Conservation (phyloP, 805 yeast species). For the Suhomyces vadensis region DNA sequence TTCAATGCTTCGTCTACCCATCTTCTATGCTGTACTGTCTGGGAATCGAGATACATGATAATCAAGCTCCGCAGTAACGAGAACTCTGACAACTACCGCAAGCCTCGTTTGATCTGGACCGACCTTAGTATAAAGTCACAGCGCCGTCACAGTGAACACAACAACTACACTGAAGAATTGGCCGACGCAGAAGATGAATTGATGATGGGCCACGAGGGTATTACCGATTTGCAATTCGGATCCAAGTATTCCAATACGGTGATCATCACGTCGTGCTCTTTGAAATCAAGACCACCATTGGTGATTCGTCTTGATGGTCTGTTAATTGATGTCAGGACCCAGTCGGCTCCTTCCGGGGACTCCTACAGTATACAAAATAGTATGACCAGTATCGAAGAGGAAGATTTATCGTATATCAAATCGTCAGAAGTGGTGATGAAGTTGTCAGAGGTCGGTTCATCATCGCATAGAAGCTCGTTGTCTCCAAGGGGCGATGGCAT, state of each 20-base stretch:
- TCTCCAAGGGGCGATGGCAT: slow-evolving; percentile 88
- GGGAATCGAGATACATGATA: slow-evolving; percentile 78
- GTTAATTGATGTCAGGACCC: slow-evolving; percentile 41
- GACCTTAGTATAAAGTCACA: slow-evolving; percentile 23
- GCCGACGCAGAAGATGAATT: slow-evolving; percentile 22
- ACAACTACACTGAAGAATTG: slow-evolving; percentile 6
- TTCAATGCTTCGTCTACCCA: slow-evolving; percentile 74
- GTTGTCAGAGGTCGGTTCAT: slow-evolving; percentile 78
- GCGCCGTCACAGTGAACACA: slow-evolving; percentile 15
- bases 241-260: slow-evolving; percentile 34
- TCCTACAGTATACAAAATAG: slow-evolving; percentile 22
- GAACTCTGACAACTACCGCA: slow-evolving; percentile 37
- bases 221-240: slow-evolving; percentile 72
- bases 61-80: slow-evolving; percentile 65
- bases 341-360: slow-evolving; percentile 13
- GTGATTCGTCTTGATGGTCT: slow-evolving; percentile 42
- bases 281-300: slow-evolving; percentile 33
- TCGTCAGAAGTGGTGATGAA: slow-evolving; percentile 44
- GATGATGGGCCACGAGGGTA: slow-evolving; percentile 80
- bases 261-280: slow-evolving; percentile 39
- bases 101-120: slow-evolving; percentile 43
- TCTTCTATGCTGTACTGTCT: slow-evolving; percentile 70
- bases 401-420: slow-evolving; percentile 22
- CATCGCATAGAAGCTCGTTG: slow-evolving; percentile 69
- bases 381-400: slow-evolving; percentile 19